Percentiles rank a stretch among this genome's conserved stretches.
Conservation (phyloP, 1,284 basidiomycete genomes). For the Ceratobasidium sp. region DNA sequence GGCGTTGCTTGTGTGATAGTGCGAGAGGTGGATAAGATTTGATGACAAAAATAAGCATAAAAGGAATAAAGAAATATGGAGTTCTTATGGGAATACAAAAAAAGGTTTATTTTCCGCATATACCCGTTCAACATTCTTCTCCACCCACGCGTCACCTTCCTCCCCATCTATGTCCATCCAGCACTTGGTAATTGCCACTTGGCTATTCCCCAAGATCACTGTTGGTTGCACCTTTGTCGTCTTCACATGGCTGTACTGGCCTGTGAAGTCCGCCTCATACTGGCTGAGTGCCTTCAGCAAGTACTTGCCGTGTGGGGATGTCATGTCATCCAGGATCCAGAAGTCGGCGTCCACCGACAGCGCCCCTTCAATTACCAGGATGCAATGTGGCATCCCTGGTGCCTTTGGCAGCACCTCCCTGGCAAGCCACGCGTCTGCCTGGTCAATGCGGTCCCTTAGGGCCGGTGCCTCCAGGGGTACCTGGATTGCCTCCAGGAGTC, state of each 20-base stretch:
- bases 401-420: not conserved
- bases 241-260: not conserved
- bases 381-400: not conserved
- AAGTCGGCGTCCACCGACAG: not conserved
- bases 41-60: too few species aligned
- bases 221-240: not conserved
- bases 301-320: not conserved
- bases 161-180: not conserved
- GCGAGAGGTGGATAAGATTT: too few species aligned
- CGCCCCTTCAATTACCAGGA: constrained; percentile 5
- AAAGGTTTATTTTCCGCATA: not conserved
- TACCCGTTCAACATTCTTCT: not conserved
- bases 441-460: not conserved
- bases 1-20: too few species aligned
- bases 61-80: too few species aligned
- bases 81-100: not conserved
- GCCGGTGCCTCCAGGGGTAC: not conserved
- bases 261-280: constrained; percentile 7
- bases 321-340: constrained; percentile 11
- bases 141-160: not conserved
- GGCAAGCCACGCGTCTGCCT: not conserved
- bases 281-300: constrained; percentile 6
- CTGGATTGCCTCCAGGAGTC: not conserved
- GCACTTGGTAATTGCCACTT: not conserved
- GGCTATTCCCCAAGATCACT: not conserved